phyloP scores from a whole-genome alignment of 768 basidiomycete genomes.

The Tephrocybe sp. region DNA sequence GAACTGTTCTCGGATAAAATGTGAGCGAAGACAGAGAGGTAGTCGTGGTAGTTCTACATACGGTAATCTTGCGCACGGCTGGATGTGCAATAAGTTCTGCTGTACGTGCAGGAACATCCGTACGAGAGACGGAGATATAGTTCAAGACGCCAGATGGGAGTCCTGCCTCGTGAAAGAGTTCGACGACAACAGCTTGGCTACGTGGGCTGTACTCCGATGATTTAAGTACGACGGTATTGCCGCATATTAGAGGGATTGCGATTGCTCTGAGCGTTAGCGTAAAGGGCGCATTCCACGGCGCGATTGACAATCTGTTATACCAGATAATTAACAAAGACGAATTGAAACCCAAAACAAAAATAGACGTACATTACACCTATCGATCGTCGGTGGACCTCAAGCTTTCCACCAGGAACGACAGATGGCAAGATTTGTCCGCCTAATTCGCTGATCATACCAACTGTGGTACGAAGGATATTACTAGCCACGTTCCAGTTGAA shows the following conservation, averaged over 20 bases:
- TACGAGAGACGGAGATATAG: conserved; percentile 46
- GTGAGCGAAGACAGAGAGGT: neutral
- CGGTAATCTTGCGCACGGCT: conserved; percentile 52
- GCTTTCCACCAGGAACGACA: conserved; percentile 40
- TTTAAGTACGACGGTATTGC: conserved; percentile 57
- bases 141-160: conserved; percentile 62
- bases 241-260: conserved; percentile 48
- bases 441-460: conserved; percentile 35
- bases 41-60: conserved; percentile 19
- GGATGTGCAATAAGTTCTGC: conserved; percentile 58
- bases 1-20: conserved; percentile 33
- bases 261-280: conserved; percentile 44
- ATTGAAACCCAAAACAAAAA: neutral
- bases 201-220: conserved; percentile 51
- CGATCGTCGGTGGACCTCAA: conserved; percentile 45
- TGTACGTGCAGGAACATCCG: conserved; percentile 41
- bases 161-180: conserved; percentile 57
- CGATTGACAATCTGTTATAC: conserved; percentile 43
- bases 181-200: conserved; percentile 43
- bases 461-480: conserved; percentile 29
- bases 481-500: conserved; percentile 25
- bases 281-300: conserved; percentile 58
- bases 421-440: conserved; percentile 47
- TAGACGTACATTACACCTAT: conserved; percentile 51
- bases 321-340: neutral